Evolutionary conservation across 2,329 filamentous ascomycete species (phyloP).

Genomic region (Fusarium musae): DNA sequence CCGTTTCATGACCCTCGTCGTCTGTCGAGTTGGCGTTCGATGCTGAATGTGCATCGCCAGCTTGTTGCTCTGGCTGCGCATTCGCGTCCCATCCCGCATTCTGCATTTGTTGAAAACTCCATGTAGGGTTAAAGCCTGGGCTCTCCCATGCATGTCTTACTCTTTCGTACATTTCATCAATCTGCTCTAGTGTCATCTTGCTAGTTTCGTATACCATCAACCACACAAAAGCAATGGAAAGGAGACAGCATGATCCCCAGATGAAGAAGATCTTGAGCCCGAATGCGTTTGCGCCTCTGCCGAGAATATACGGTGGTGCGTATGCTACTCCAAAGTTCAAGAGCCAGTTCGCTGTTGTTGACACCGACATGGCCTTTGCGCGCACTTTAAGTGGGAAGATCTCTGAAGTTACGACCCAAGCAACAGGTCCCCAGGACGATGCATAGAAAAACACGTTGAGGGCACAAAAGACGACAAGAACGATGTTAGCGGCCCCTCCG

Average conservation of each 20-base stretch:
- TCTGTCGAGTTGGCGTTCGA: constrained; percentile 37
- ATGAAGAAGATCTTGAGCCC: constrained; percentile 81
- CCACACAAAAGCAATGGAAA: constrained; percentile 79
- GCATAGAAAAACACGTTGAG: constrained; percentile 85
- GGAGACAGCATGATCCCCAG: constrained; percentile 80
- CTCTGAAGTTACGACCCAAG: constrained; percentile 79
- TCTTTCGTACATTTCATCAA: constrained; percentile 81
- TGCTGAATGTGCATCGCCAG: neutral
- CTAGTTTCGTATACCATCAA: constrained; percentile 81
- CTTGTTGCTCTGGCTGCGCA: constrained; percentile 55
- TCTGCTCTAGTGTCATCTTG: constrained; percentile 80
- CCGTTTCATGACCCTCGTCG: neutral
- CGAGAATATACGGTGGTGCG: constrained; percentile 81
- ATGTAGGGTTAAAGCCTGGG: constrained; percentile 72
- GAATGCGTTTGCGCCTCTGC: constrained; percentile 74
- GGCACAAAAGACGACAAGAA: constrained; percentile 71
- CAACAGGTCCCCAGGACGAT: constrained; percentile 79
- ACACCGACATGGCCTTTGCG: constrained; percentile 79
- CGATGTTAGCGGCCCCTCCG: constrained; percentile 62
- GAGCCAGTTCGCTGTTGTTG: constrained; percentile 81
- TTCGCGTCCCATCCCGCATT: constrained; percentile 69
- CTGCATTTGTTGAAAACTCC: constrained; percentile 75
- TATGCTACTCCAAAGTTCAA: constrained; percentile 86
- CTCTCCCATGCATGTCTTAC: constrained; percentile 77
- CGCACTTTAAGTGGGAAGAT: constrained; percentile 77